phyloP scores from a whole-genome alignment of 1,284 basidiomycete genomes.

The Naganishia sp. region DNA sequence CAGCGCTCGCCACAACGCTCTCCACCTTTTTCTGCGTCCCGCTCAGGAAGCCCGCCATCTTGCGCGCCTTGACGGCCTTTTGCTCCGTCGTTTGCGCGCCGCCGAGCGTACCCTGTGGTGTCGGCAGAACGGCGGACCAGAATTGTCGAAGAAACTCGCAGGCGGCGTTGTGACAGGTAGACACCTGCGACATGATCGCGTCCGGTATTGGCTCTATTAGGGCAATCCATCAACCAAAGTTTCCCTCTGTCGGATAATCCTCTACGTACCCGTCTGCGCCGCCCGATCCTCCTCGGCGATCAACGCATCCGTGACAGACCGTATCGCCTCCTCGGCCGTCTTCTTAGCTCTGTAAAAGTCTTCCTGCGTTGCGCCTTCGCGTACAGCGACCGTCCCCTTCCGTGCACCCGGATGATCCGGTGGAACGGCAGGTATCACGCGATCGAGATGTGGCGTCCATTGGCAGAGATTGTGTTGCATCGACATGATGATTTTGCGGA shows the following conservation, averaged over 20 bases:
- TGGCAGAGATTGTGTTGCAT: conserved; percentile 5
- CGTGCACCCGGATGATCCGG: conserved; percentile 6
- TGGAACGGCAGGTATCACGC: conserved; percentile 31
- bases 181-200: conserved; percentile 73
- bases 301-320: conserved; percentile 24
- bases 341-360: conserved; percentile 25
- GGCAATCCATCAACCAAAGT: neutral
- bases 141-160: conserved; percentile 96
- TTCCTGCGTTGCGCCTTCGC: conserved; percentile 25
- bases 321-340: conserved; percentile 28
- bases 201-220: conserved; percentile 74
- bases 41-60: conserved; percentile 78
- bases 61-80: conserved; percentile 71
- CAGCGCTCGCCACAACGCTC: conserved; percentile 68
- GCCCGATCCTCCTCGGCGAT: conserved; percentile 22
- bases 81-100: conserved; percentile 48
- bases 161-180: conserved; percentile 84
- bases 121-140: conserved; percentile 85
- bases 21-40: conserved; percentile 79
- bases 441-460: conserved; percentile 22
- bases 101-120: conserved; percentile 60
- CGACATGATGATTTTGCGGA: conserved; percentile 21
- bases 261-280: conserved; percentile 13
- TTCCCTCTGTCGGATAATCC: neutral
- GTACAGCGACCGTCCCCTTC: conserved; percentile 5